These are phyloP conservation scores for Hypoxylon cercidicola DNA, from an alignment of 495 filamentous ascomycete species.

Conservation along the genomic window DNA sequence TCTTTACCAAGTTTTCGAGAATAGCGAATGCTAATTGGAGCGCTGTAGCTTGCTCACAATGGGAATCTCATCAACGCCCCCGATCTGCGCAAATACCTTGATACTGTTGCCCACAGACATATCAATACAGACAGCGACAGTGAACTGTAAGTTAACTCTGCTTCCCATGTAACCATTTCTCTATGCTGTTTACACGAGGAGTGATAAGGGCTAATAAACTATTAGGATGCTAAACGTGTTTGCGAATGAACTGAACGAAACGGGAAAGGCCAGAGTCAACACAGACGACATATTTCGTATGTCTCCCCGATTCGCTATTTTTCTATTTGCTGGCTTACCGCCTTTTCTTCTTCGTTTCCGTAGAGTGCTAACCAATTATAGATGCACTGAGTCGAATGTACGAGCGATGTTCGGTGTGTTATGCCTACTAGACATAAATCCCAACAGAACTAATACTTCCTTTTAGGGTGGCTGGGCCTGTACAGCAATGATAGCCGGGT, in stretches of 20 bases:
- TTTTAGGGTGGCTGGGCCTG: conserved; percentile 42
- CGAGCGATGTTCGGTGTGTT: conserved; percentile 31
- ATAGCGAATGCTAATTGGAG: conserved; percentile 1
- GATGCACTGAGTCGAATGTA: conserved; percentile 27
- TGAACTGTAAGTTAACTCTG: conserved; percentile 58
- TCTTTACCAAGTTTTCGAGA: not conserved
- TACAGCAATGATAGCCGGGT: conserved; percentile 93
- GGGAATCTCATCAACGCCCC: conserved; percentile 96
- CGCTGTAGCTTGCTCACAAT: conserved; percentile 64
- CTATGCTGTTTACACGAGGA: not conserved
- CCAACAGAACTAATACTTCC: conserved; percentile 2
- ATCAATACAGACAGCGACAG: conserved; percentile 97
- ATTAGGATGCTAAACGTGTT: conserved; percentile 87
- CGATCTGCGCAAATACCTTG: conserved; percentile 79
- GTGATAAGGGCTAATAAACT: not conserved
- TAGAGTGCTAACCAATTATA: conserved; percentile 12
- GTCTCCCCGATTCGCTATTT: conserved; percentile 69
- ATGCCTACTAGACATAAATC: not conserved
- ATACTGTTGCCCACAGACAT: conserved; percentile 89
- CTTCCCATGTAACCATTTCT: not conserved
- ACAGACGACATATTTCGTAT: conserved; percentile 84
- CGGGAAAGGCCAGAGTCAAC: conserved; percentile 96
- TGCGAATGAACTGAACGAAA: conserved; percentile 91
- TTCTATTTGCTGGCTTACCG: conserved; percentile 54
- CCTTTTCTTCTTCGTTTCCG: not conserved